These are phyloP conservation scores for Thelephora aurantiotincta DNA, from an alignment of 768 basidiomycete species.

Conservation along the genomic window DNA sequence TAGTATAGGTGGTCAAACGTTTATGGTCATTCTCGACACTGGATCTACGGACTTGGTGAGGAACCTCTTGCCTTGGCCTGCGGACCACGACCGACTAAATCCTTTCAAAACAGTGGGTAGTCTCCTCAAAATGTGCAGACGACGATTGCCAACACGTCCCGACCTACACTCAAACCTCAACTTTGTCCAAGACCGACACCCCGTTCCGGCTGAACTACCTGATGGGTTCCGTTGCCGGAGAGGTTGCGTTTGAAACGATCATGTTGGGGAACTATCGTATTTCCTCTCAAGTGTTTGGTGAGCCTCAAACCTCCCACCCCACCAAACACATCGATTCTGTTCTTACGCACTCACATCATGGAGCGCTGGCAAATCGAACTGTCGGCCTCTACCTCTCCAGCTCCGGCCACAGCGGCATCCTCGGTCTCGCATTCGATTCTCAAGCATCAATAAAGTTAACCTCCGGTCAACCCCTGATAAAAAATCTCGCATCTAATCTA, in stretches of 20 bases:
- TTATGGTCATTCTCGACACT: conserved; percentile 37
- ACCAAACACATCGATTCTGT: not conserved
- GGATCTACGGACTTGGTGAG: conserved; percentile 43
- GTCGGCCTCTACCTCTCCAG: conserved; percentile 26
- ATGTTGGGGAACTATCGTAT: conserved; percentile 30
- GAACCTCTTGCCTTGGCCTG: conserved; percentile 1
- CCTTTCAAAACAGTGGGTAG: conserved; percentile 28
- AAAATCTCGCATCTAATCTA: conserved; percentile 31
- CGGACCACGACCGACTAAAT: conserved; percentile 1
- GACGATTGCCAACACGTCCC: conserved; percentile 31
- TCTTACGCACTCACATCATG: not conserved
- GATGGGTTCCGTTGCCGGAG: conserved; percentile 33
- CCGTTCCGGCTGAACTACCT: conserved; percentile 36
- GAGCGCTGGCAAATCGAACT: conserved; percentile 32
- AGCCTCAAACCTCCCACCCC: conserved; percentile 1
- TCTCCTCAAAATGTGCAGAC: conserved; percentile 28
- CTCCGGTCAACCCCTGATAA: conserved; percentile 29
- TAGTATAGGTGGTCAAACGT: conserved; percentile 28
- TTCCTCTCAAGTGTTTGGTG: conserved; percentile 34
- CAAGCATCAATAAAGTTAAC: conserved; percentile 30
- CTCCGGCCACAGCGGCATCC: conserved; percentile 38
- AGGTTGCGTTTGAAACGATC: conserved; percentile 30
- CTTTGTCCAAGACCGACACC: conserved; percentile 16
- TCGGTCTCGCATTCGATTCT: conserved; percentile 38
- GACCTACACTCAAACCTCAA: conserved; percentile 23